phyloP scores from a whole-genome alignment of 179 eudicot species.

The Silene coronaria region DNA sequence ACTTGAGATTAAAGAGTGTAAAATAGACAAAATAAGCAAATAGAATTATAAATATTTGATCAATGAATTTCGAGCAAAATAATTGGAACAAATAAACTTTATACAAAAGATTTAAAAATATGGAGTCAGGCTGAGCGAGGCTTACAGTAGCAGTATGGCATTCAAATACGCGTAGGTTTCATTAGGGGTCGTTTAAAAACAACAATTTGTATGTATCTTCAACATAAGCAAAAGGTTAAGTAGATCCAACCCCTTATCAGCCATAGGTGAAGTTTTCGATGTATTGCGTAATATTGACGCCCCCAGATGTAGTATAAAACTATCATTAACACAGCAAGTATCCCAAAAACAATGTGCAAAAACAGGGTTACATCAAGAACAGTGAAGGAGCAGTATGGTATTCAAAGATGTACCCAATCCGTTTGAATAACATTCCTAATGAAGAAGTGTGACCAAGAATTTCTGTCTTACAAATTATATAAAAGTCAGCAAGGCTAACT shows the following conservation, averaged over 20 bases:
- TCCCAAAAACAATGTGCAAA: too few relatives aligned
- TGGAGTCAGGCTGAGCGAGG: background rate
- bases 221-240: background rate
- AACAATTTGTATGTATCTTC: background rate
- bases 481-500: background rate
- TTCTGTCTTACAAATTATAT: background rate
- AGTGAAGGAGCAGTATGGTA: background rate
- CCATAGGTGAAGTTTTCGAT: too few relatives aligned
- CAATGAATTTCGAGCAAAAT: background rate
- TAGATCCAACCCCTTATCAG: too few relatives aligned
- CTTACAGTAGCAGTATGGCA: too few relatives aligned
- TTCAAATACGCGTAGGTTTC: too few relatives aligned
- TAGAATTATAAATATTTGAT: background rate
- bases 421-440: background rate
- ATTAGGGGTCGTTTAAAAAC: background rate
- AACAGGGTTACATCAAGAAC: background rate
- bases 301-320: too few relatives aligned
- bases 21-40: background rate
- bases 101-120: background rate
- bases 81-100: background rate
- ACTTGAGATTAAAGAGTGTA: background rate
- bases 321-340: too few relatives aligned
- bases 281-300: too few relatives aligned
- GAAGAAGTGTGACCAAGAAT: background rate
- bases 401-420: background rate